phyloP scores from a whole-genome alignment of 2,329 filamentous ascomycete species.

The Paraphoma chrysanthemicola region DNA sequence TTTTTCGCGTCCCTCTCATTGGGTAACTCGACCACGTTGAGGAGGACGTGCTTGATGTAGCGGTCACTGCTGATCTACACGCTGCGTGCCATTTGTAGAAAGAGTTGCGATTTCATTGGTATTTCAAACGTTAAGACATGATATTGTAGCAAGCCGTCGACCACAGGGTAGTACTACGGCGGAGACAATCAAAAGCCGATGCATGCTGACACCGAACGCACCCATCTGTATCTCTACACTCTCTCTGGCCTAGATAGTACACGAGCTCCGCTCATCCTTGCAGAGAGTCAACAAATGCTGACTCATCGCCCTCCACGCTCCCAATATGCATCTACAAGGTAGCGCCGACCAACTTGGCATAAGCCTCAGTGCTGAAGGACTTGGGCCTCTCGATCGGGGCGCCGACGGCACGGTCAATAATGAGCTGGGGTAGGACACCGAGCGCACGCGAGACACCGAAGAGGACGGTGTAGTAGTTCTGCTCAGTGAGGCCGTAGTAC shows the following conservation, averaged over 20 bases:
- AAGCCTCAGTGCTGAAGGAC: constrained; percentile 97
- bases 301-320: constrained; percentile 13
- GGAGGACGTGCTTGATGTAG: not conserved
- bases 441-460: constrained; percentile 98
- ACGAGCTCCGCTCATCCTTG: constrained; percentile 35
- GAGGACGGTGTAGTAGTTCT: constrained; percentile 99
- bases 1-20: constrained; percentile 4
- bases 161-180: constrained; percentile 38
- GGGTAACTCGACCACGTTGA: not conserved
- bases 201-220: constrained; percentile 35
- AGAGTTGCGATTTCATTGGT: constrained; percentile 9
- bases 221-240: constrained; percentile 40
- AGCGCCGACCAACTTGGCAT: constrained; percentile 88
- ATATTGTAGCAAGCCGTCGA: constrained; percentile 33
- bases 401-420: constrained; percentile 97
- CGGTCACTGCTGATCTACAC: not conserved
- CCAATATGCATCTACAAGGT: constrained; percentile 72
- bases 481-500: constrained; percentile 98
- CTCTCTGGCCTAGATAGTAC: constrained; percentile 45
- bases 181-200: constrained; percentile 26
- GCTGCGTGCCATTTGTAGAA: not conserved
- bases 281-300: constrained; percentile 18
- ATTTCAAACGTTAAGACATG: constrained; percentile 29
- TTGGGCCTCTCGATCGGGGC: constrained; percentile 98
- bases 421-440: constrained; percentile 98